phyloP scores from a whole-genome alignment of 441 rosid species.

The Omphalea diandra region DNA sequence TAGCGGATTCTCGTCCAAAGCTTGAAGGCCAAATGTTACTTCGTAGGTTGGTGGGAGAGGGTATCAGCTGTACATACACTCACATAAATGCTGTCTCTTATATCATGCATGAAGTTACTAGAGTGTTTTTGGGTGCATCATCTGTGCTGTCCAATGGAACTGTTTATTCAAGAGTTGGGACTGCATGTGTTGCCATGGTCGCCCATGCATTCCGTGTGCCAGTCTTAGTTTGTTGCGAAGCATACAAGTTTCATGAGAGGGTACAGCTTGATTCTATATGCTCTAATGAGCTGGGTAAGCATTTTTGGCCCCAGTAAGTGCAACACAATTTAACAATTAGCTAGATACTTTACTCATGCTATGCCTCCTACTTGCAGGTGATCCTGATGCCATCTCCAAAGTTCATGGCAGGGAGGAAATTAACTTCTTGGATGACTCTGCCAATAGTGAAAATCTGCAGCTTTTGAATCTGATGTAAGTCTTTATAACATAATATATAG shows the following conservation, averaged over 20 bases:
- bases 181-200: slow-evolving; percentile 92
- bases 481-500: slow-evolving; percentile 1
- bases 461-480: slow-evolving; percentile 71
- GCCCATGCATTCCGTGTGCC: slow-evolving; percentile 77
- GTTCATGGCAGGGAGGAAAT: slow-evolving; percentile 65
- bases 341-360: slow-evolving; percentile 3
- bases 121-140: slow-evolving; percentile 84
- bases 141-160: slow-evolving; percentile 91
- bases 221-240: slow-evolving; percentile 92
- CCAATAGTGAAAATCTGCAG: slow-evolving; percentile 62
- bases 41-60: slow-evolving; percentile 78
- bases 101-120: slow-evolving; percentile 86
- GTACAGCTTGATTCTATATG: slow-evolving; percentile 92
- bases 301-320: slow-evolving; percentile 15
- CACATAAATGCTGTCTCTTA: slow-evolving; percentile 84
- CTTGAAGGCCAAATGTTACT: slow-evolving; percentile 78
- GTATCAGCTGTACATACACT: slow-evolving; percentile 74
- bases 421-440: slow-evolving; percentile 51
- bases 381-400: slow-evolving; percentile 78
- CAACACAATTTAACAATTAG: background rate
- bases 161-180: slow-evolving; percentile 83
- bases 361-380: slow-evolving; percentile 48
- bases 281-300: slow-evolving; percentile 83
- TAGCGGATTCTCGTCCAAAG: slow-evolving; percentile 86
- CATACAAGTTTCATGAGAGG: slow-evolving; percentile 87